Percentiles rank a stretch among this genome's conserved stretches.
Conservation (phyloP, 306 rosid species). For the Myrica gale region DNA sequence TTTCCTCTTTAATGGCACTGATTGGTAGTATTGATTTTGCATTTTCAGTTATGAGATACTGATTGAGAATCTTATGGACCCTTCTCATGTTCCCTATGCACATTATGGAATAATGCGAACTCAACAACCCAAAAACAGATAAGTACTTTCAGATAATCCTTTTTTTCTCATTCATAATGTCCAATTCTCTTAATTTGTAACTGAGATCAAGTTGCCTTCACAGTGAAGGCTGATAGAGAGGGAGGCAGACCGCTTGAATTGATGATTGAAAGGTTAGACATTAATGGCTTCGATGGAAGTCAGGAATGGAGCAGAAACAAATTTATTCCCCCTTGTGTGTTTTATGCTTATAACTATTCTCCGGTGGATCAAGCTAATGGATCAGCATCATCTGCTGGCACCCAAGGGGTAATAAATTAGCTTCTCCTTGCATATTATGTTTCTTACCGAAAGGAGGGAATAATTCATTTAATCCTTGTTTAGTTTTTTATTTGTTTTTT, state of each 20-base stretch:
- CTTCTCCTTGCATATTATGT: background rate
- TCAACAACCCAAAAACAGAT: constrained; percentile 48
- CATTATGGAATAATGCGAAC: constrained; percentile 64
- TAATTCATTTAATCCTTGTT: background rate
- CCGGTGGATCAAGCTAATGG: constrained; percentile 34
- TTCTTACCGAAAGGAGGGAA: background rate
- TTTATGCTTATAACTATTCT: constrained; percentile 44
- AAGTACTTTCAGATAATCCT: constrained; percentile 16
- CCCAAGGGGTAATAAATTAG: constrained; percentile 42
- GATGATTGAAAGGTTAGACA: constrained; percentile 44
- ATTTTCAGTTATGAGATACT: constrained; percentile 79
- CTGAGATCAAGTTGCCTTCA: constrained; percentile 23
- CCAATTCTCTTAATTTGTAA: constrained; percentile 9
- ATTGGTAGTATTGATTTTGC: constrained; percentile 11
- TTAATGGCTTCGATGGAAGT: constrained; percentile 61
- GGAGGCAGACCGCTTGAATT: constrained; percentile 86
- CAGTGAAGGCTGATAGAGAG: constrained; percentile 84
- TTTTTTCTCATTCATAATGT: constrained; percentile 4
- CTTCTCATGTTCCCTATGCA: constrained; percentile 86
- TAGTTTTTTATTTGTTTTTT: background rate
- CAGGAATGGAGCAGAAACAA: constrained; percentile 48
- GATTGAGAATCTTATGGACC: constrained; percentile 94
- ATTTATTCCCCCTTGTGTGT: constrained; percentile 71
- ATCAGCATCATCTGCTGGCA: constrained; percentile 45
- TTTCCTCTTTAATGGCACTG: background rate